Evolutionary conservation across 1,139 yeast genomes (phyloP).

Genomic region (Hansenula sp.): DNA sequence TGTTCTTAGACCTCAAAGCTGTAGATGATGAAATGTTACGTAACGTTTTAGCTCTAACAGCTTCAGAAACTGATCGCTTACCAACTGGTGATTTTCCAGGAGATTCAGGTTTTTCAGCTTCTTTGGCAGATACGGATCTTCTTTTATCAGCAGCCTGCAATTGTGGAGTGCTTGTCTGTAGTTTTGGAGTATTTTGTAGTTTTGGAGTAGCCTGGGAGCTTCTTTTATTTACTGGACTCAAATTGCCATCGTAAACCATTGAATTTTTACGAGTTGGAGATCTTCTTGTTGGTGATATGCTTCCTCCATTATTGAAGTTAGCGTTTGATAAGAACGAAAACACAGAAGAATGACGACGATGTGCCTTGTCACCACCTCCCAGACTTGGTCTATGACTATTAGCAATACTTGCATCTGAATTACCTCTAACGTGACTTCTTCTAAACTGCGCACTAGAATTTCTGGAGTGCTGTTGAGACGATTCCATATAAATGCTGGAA

Average conservation of each 20-base stretch:
- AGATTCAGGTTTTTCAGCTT: conserved; percentile 15
- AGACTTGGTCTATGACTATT: conserved; percentile 2
- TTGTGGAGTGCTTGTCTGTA: neutral
- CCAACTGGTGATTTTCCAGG: neutral
- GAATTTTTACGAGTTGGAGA: conserved; percentile 16
- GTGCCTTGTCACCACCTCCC: conserved; percentile 8
- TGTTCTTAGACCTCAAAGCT: conserved; percentile 28
- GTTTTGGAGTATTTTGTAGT: neutral
- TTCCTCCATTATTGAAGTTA: conserved; percentile 7
- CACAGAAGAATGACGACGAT: conserved; percentile 41
- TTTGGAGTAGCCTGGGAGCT: neutral
- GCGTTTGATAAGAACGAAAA: conserved; percentile 37
- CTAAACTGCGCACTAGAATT: conserved; percentile 17
- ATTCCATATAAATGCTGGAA: conserved; percentile 23
- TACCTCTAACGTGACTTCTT: conserved; percentile 15
- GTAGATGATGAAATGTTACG: conserved; percentile 23
- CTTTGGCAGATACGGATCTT: conserved; percentile 37
- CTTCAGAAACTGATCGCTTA: conserved; percentile 43
- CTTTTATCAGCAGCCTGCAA: conserved; percentile 22
- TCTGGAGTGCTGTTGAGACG: conserved; percentile 18
- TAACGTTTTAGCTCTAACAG: conserved; percentile 44
- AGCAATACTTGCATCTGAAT: conserved; percentile 16
- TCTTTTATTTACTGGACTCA: conserved; percentile 4
- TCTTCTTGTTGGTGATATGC: conserved; percentile 8
- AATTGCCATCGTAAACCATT: conserved; percentile 1